phyloP scores from a whole-genome alignment of 2,329 filamentous ascomycete genomes.

The Hypoxylon rubiginosum region DNA sequence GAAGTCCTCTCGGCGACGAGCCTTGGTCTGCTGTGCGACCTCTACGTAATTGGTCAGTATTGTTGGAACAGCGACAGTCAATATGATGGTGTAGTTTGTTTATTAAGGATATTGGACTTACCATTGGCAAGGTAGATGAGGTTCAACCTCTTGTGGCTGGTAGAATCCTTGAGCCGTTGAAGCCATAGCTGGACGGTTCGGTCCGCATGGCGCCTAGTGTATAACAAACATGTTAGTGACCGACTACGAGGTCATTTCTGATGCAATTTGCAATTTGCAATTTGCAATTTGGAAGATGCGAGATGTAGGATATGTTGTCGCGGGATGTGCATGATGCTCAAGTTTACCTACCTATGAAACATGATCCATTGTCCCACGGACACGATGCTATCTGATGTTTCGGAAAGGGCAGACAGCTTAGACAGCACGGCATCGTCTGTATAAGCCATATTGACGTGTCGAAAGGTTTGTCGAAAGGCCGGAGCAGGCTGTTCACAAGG shows the following conservation, averaged over 20 bases:
- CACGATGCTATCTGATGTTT: conserved; percentile 97
- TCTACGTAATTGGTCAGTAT: conserved; percentile 66
- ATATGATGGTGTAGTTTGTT: neutral
- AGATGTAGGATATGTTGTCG: neutral
- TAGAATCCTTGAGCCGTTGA: conserved; percentile 87
- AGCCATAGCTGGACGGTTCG: conserved; percentile 94
- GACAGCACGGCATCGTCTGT: conserved; percentile 95
- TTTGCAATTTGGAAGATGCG: neutral
- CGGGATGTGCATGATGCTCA: conserved; percentile 21
- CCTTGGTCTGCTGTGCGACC: conserved; percentile 96
- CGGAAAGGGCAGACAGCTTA: conserved; percentile 94
- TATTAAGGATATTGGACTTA: conserved; percentile 58
- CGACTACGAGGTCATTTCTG: conserved; percentile 15
- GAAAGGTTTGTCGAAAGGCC: neutral
- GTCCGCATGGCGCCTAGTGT: conserved; percentile 85
- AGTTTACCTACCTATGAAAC: conserved; percentile 85
- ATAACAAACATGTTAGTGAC: conserved; percentile 50
- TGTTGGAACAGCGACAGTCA: neutral
- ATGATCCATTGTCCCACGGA: conserved; percentile 99
- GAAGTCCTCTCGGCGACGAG: conserved; percentile 92
- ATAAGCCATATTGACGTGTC: conserved; percentile 79
- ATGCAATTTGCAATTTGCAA: neutral
- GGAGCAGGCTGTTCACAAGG: conserved; percentile 2
- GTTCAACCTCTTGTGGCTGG: conserved; percentile 87
- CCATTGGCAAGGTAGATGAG: conserved; percentile 96